Evolutionary conservation across 495 filamentous ascomycete species (phyloP), one percentile per base, ranked within the genome.

Genomic region (Xylona heveae): DNA sequence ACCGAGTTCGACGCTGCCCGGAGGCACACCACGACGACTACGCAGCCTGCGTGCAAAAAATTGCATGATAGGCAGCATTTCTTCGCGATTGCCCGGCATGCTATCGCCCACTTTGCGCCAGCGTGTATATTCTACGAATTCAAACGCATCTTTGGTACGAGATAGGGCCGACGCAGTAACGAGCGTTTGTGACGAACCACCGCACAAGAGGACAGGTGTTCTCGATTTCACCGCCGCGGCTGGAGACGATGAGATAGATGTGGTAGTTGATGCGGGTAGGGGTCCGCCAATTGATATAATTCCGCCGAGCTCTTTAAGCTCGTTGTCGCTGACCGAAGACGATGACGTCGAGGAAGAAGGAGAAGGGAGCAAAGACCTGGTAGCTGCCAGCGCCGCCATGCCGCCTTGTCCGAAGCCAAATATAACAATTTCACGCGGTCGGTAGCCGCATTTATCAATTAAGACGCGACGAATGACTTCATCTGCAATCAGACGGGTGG

Each of bases 31-130:
- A 39, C 56, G 50, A 30, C 60, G 59, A 54, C 66, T 83, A 49
- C 58, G 56, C 47, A 97, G 50, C 41, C 78, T 61, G 34, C 78
- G 61, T 0, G 75, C 79, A 47, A 94, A 78, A 52, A 94, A 97
- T 45, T 70, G 62, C 85, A 97, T 94, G 29, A 94, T 66, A 2
- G 88, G 85, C 38, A 79, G 38, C 69, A 88, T 81, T 62, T 97
- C 85, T 14, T 92, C 82, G 32, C 73, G 56, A 48, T 58, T 80
- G 37, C 55, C 52, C 15, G 83, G 78, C 88, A 94, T 93, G 6
- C 64, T 64, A 57, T 94, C 88, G 6, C 74, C 78, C 8, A 43
- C 44, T 48, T 71, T 67, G 37, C 53, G 57, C 77, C 88, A 97
- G 44, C 67, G 64, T 33, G 70, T 68, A 38, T 83, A 57, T 51